Evolutionary conservation across 257 asterid species (phyloP).

Genomic region (Datura wrightii): DNA sequence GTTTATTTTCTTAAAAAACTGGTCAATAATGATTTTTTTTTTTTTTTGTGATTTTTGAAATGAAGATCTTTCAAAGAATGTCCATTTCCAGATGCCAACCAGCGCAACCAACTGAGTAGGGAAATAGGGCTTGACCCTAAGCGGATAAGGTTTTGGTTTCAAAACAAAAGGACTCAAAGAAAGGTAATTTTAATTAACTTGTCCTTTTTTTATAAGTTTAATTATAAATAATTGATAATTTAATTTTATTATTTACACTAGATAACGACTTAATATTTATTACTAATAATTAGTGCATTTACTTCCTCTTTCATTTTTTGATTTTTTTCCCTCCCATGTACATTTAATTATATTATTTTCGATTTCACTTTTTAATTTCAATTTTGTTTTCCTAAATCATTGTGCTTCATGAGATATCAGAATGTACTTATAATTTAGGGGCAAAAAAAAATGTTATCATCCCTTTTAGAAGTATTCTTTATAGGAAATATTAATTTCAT

Average conservation of each 20-base stretch:
- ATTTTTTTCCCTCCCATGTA: too few relatives aligned
- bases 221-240: neutral
- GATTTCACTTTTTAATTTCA: neutral
- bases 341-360: too few relatives aligned
- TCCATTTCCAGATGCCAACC: conserved; percentile 63
- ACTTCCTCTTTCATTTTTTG: neutral
- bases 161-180: conserved; percentile 66
- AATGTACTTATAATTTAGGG: neutral
- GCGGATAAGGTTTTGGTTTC: conserved; percentile 79
- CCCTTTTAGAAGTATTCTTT: too few relatives aligned
- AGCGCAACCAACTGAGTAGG: conserved; percentile 55
- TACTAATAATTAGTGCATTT: neutral
- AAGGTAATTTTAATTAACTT: conserved; percentile 45
- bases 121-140: conserved; percentile 62
- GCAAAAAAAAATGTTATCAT: neutral
- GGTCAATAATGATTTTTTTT: neutral
- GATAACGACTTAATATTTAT: neutral
- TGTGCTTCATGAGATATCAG: neutral
- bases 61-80: conserved; percentile 67
- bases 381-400: neutral
- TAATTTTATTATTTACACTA: neutral
- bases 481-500: neutral
- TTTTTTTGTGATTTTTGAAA: neutral
- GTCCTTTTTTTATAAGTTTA: neutral
- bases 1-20: neutral